Conservation (phyloP, 192 early-diverging fungal genomes). For the Chytriomyces confervae region DNA sequence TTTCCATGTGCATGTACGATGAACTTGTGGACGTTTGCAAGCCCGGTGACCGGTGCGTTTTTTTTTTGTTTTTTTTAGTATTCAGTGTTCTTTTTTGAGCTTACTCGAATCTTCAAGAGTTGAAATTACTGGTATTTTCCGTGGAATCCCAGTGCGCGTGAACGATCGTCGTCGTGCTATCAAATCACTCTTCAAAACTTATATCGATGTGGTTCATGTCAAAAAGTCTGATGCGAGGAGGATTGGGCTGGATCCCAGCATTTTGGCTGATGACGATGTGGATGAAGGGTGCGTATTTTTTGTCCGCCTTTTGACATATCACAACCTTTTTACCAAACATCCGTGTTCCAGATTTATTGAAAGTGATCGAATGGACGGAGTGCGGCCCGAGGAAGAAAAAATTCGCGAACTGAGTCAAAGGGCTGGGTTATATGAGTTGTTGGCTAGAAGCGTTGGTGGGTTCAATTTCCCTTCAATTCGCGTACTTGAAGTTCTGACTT, state of each 20-base stretch:
- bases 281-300: conserved; percentile 49
- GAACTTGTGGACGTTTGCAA: conserved; percentile 92
- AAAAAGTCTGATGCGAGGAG: conserved; percentile 79
- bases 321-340: conserved; percentile 13
- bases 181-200: conserved; percentile 92
- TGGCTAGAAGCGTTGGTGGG: conserved; percentile 73
- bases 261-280: conserved; percentile 62
- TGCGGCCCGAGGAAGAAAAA: conserved; percentile 63
- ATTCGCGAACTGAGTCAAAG: conserved; percentile 67
- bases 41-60: conserved; percentile 81
- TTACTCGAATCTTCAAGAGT: conserved; percentile 56
- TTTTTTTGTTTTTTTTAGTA: conserved; percentile 17
- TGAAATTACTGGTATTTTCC: conserved; percentile 94
- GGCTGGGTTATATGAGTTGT: conserved; percentile 78
- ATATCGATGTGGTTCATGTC: conserved; percentile 94
- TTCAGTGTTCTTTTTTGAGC: conserved; percentile 9
- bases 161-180: conserved; percentile 88
- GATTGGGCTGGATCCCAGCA: conserved; percentile 57
- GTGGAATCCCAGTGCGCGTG: conserved; percentile 88
- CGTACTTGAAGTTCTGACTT: conserved; percentile 2
- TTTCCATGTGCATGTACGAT: conserved; percentile 88
- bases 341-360: conserved; percentile 23
- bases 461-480: background rate
- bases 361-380: conserved; percentile 43
- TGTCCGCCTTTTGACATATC: background rate